Evolutionary conservation across 176 grass and related monocot species (phyloP).

Genomic region (Olyra latifolia): DNA sequence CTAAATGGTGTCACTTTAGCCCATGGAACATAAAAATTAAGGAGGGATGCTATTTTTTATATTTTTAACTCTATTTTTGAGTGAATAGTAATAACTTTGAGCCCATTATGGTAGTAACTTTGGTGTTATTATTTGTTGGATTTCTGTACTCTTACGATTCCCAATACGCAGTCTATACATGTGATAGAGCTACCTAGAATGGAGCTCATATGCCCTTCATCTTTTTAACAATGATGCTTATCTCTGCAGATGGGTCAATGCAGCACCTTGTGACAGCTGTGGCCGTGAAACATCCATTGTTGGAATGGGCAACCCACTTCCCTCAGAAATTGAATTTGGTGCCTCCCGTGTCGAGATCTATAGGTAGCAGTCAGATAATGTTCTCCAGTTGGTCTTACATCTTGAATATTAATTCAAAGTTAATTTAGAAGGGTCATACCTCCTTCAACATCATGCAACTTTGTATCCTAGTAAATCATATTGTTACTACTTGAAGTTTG

Average conservation of each 20-base stretch:
- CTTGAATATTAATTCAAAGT: neutral
- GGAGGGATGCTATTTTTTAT: neutral
- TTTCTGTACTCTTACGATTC: neutral
- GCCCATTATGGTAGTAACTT: conserved; percentile 7
- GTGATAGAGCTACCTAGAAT: neutral
- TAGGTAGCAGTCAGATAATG: conserved; percentile 57
- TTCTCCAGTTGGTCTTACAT: conserved; percentile 10
- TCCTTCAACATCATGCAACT: conserved; percentile 13
- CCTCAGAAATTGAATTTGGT: conserved; percentile 83
- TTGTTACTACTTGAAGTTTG: conserved; percentile 26
- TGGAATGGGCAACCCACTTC: conserved; percentile 74
- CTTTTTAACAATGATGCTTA: conserved; percentile 30
- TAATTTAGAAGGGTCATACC: neutral
- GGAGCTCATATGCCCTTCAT: conserved; percentile 9
- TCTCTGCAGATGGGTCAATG: conserved; percentile 89
- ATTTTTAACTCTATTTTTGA: neutral
- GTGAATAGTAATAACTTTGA: neutral
- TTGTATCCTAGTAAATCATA: conserved; percentile 18
- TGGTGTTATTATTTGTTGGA: conserved; percentile 12
- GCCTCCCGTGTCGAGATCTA: conserved; percentile 79
- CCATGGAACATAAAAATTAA: conserved; percentile 3
- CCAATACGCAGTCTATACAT: conserved; percentile 5
- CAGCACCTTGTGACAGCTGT: conserved; percentile 76
- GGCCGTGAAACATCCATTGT: conserved; percentile 56
- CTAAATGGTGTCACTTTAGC: neutral